A percentile compares a stretch with the other conserved stretches of the same genome.
phyloP scores from a whole-genome alignment of 495 filamentous ascomycete species.

The Hyphodiscus hymeniophilus region DNA sequence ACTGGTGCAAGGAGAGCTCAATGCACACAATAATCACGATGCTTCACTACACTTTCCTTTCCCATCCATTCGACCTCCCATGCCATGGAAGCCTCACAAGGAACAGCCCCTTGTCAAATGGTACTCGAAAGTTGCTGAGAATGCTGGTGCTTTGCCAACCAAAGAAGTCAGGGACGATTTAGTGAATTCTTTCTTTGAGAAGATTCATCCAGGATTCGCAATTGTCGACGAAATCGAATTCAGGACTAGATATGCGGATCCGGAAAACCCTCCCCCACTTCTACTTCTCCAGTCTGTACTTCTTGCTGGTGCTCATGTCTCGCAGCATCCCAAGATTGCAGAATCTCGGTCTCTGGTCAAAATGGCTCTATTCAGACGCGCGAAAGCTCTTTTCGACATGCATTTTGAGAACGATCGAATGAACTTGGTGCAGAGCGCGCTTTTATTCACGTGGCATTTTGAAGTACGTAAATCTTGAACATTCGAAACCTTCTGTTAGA shows the following conservation, averaged over 20 bases:
- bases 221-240: constrained; percentile 1
- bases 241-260: not conserved
- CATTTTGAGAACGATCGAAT: constrained; percentile 7
- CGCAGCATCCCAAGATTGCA: not conserved
- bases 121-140: constrained; percentile 1
- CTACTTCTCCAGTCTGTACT: constrained; percentile 4
- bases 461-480: not conserved
- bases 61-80: constrained; percentile 10
- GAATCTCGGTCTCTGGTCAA: constrained; percentile 24
- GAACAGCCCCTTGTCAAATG: not conserved
- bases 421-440: constrained; percentile 1
- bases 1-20: constrained; percentile 32
- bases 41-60: constrained; percentile 8
- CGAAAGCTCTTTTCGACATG: constrained; percentile 5
- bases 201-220: not conserved
- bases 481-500: too few species aligned
- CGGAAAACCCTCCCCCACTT: not conserved
- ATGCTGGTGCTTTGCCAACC: constrained; percentile 10
- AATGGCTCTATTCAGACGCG: constrained; percentile 23
- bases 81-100: constrained; percentile 2
- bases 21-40: constrained; percentile 17
- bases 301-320: constrained; percentile 3
- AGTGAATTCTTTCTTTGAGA: constrained; percentile 1
- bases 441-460: constrained; percentile 6
- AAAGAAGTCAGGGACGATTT: constrained; percentile 6